Conservation (phyloP, 2,329 filamentous ascomycete genomes). For the Penicillium brasilianum region DNA sequence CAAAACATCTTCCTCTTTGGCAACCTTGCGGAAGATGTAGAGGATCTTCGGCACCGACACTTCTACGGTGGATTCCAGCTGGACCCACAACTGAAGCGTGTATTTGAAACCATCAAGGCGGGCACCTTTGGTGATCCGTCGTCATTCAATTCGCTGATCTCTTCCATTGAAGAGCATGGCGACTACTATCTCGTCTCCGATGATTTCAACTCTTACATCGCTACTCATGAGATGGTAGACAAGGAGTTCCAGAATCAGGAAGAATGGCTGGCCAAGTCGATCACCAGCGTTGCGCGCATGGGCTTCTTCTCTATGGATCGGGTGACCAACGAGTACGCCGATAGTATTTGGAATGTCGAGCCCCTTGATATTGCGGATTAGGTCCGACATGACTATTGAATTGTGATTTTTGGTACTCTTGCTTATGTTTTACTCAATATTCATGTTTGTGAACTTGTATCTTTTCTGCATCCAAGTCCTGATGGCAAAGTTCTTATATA, state of each 20-base stretch:
- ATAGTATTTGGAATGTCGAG: conserved; percentile 96
- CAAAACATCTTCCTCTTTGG: conserved; percentile 99
- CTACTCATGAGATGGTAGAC: conserved; percentile 89
- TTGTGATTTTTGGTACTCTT: background rate
- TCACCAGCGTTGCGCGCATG: conserved; percentile 88
- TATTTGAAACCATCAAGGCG: conserved; percentile 81
- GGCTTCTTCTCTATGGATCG: conserved; percentile 96
- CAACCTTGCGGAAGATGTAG: conserved; percentile 92
- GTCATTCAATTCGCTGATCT: conserved; percentile 81
- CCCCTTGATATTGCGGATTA: conserved; percentile 62
- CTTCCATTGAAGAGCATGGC: conserved; percentile 86
- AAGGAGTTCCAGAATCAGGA: conserved; percentile 91
- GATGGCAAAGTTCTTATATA: background rate
- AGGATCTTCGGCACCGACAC: conserved; percentile 90
- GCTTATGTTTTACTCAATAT: background rate
- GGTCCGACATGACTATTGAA: background rate
- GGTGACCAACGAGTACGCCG: conserved; percentile 96
- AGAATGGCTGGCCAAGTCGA: conserved; percentile 88
- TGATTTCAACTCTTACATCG: conserved; percentile 93
- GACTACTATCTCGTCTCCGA: conserved; percentile 98
- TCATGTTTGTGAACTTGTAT: background rate
- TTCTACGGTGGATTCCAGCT: conserved; percentile 80
- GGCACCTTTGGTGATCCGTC: conserved; percentile 79
- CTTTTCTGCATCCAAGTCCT: background rate
- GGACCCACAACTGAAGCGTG: conserved; percentile 75